phyloP scores from a whole-genome alignment of 73 alveolate species.

The Paramecium sexaurelia region DNA sequence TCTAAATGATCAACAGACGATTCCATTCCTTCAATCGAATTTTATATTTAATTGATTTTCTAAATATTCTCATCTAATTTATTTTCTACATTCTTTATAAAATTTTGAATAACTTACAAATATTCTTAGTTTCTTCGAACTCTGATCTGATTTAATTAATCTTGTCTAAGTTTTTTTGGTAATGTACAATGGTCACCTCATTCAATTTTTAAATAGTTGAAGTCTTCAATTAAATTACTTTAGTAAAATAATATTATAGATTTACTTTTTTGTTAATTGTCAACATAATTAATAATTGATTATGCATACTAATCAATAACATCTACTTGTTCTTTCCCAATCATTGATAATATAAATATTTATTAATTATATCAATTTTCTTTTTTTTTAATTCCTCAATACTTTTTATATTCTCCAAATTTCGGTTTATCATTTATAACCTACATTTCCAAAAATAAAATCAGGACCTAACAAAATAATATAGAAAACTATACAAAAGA shows the following conservation, averaged over 20 bases:
- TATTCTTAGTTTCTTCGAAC: neutral
- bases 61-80: slow-evolving; percentile 33
- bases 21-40: slow-evolving; percentile 52
- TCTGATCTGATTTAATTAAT: neutral
- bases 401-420: too few relatives aligned
- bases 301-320: neutral
- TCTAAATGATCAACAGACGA: slow-evolving; percentile 37
- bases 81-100: neutral
- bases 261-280: neutral
- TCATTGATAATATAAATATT: neutral
- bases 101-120: neutral
- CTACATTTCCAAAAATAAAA: slow-evolving; percentile 7
- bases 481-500: neutral
- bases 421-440: too few relatives aligned
- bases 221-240: neutral
- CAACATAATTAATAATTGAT: neutral
- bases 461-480: slow-evolving; percentile 3
- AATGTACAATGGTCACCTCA: slow-evolving; percentile 42
- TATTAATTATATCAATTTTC: neutral
- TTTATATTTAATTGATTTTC: neutral
- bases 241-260: too few relatives aligned
- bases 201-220: neutral
- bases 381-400: too few relatives aligned
- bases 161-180: neutral
- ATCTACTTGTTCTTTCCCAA: slow-evolving; percentile 41